A percentile compares a stretch with the other conserved stretches of the same genome.
Conservation (phyloP, 2,329 filamentous ascomycete species). For the Pochonia chlamydosporia region DNA sequence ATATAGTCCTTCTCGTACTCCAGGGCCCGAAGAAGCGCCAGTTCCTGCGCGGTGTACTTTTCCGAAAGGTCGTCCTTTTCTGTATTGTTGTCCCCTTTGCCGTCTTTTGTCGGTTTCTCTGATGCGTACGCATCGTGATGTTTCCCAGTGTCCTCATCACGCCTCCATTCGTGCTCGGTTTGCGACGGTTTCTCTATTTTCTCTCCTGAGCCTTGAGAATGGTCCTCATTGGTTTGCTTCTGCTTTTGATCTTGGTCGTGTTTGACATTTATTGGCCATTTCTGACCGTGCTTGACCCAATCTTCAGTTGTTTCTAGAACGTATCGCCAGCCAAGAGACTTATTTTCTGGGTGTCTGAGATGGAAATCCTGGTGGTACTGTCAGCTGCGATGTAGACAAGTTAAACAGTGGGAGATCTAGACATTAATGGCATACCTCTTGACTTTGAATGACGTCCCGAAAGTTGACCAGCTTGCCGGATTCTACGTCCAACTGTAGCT, state of each 20-base stretch:
- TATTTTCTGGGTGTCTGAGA: slow-evolving; percentile 34
- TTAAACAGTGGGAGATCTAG: too few species aligned
- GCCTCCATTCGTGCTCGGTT: slow-evolving; percentile 14
- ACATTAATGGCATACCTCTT: too few species aligned
- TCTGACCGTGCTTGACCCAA: slow-evolving; percentile 40
- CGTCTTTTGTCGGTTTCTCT: slow-evolving; percentile 8
- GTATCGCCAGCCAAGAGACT: slow-evolving; percentile 42
- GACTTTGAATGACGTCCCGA: too few species aligned
- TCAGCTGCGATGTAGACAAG: too few species aligned
- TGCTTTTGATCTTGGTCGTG: slow-evolving; percentile 13
- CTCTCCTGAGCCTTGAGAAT: too few species aligned
- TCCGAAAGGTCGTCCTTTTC: slow-evolving; percentile 10
- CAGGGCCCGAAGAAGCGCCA: slow-evolving; percentile 33
- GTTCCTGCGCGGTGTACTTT: slow-evolving; percentile 34
- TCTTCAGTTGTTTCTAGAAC: slow-evolving; percentile 42
- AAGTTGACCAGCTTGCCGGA: neutral
- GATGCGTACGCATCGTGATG: slow-evolving; percentile 15
- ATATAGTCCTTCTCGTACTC: slow-evolving; percentile 38
- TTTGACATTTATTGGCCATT: slow-evolving; percentile 40
- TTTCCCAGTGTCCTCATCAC: slow-evolving; percentile 14
- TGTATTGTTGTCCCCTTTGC: neutral
- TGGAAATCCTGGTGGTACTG: slow-evolving; percentile 33
- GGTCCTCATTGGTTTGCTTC: neutral
- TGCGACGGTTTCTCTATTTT: slow-evolving; percentile 11
- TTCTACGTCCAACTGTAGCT: too few species aligned